Evolutionary conservation across 805 yeast species (phyloP).

Genomic region (Wickerhamomyces ciferrii): DNA sequence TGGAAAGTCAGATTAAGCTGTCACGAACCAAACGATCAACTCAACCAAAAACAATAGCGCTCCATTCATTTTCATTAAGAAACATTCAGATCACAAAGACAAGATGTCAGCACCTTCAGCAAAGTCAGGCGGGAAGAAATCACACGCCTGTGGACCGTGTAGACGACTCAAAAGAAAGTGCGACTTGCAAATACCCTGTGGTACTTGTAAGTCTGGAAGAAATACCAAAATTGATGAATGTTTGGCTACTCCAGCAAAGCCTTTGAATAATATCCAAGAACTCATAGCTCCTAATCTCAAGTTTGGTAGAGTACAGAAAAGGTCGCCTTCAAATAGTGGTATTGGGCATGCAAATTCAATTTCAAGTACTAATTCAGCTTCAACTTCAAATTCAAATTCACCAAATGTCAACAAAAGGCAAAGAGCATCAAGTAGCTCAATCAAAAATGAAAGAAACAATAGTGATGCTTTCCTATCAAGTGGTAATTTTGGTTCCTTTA

Average conservation of each 20-base stretch:
- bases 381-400: not conserved
- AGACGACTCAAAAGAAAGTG: slow-evolving; percentile 23
- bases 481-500: slow-evolving; percentile 8
- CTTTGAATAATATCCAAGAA: slow-evolving; percentile 16
- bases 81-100: not conserved
- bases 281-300: slow-evolving; percentile 16
- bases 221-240: slow-evolving; percentile 20
- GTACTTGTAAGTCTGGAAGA: slow-evolving; percentile 20
- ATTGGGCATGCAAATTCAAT: slow-evolving; percentile 1
- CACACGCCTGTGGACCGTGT: slow-evolving; percentile 25
- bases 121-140: slow-evolving; percentile 14
- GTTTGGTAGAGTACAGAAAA: slow-evolving; percentile 15
- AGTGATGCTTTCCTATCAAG: not conserved
- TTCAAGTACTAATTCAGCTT: not conserved
- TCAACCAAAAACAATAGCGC: not conserved
- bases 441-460: not conserved
- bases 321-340: slow-evolving; percentile 4
- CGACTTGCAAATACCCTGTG: slow-evolving; percentile 22
- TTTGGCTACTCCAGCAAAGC: slow-evolving; percentile 20
- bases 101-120: not conserved
- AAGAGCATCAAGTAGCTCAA: not conserved
- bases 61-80: not conserved
- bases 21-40: not conserved
- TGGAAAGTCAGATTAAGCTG: not conserved
- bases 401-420: slow-evolving; percentile 1